Evolutionary conservation across 2,329 filamentous ascomycete species (phyloP).

Genomic region (Lanzia echinophila): DNA sequence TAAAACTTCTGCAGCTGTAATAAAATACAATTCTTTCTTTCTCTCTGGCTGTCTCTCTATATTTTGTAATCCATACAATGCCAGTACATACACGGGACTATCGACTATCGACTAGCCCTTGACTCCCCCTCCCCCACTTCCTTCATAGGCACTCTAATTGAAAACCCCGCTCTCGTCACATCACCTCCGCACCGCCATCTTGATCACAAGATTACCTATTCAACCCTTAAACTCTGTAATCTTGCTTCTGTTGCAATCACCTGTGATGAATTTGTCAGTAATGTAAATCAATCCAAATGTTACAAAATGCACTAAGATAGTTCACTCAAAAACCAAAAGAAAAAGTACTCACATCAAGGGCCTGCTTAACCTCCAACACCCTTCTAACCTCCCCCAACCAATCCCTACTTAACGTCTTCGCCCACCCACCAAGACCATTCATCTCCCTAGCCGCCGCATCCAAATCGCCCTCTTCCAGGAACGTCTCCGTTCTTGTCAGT

Average conservation of each 20-base stretch:
- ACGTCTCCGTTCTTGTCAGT: constrained; percentile 78
- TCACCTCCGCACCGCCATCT: too few relatives aligned
- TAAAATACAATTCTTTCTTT: too few relatives aligned
- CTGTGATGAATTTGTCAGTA: too few relatives aligned
- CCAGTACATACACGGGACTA: background rate
- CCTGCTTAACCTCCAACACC: constrained; percentile 91
- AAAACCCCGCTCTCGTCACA: too few relatives aligned
- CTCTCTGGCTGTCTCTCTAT: too few relatives aligned
- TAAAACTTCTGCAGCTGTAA: too few relatives aligned
- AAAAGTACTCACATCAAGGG: constrained; percentile 75
- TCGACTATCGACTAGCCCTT: background rate
- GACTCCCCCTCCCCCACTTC: too few relatives aligned
- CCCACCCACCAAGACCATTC: constrained; percentile 89
- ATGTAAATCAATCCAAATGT: constrained; percentile 18
- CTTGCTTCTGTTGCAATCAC: constrained; percentile 86
- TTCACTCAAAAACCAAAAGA: too few relatives aligned
- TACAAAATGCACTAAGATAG: background rate
- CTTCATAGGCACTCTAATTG: too few relatives aligned
- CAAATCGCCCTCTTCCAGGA: constrained; percentile 87
- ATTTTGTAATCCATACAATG: background rate
- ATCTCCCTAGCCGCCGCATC: constrained; percentile 91
- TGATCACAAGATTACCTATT: constrained; percentile 43
- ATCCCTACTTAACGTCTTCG: constrained; percentile 87
- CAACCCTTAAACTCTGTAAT: constrained; percentile 78
- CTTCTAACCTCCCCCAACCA: constrained; percentile 89